Percentiles rank a stretch among this genome's conserved stretches.
Conservation (phyloP, 768 basidiomycete species). For the Amanita subjunquillea region DNA sequence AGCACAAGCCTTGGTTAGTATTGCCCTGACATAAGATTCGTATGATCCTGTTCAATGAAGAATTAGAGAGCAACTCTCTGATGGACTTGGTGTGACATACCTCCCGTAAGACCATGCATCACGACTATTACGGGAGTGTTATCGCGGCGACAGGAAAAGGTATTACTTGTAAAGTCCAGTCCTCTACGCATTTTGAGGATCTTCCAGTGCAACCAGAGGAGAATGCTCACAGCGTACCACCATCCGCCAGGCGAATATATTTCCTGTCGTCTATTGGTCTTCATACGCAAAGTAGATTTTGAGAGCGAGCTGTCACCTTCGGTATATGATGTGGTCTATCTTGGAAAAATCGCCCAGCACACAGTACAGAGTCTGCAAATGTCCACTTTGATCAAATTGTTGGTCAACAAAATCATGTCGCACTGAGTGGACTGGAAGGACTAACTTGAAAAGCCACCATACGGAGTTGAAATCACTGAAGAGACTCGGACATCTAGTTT, state of each 20-base stretch:
- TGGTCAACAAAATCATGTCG: neutral
- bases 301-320: constrained; percentile 25
- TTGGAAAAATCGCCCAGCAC: constrained; percentile 52
- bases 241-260: constrained; percentile 42
- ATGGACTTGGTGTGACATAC: constrained; percentile 13
- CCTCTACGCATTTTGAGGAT: constrained; percentile 27
- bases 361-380: constrained; percentile 53
- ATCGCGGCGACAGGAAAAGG: constrained; percentile 23
- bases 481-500: constrained; percentile 31
- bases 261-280: constrained; percentile 19
- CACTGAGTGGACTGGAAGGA: constrained; percentile 2
- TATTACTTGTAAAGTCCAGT: constrained; percentile 52
- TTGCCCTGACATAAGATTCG: constrained; percentile 81
- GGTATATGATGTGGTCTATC: constrained; percentile 43
- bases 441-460: constrained; percentile 42
- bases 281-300: neutral
- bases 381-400: constrained; percentile 30
- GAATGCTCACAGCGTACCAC: constrained; percentile 49
- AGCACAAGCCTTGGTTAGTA: constrained; percentile 64
- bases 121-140: constrained; percentile 48
- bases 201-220: neutral
- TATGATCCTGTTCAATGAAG: constrained; percentile 53
- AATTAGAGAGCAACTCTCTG: neutral
- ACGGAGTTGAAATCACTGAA: constrained; percentile 31
- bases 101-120: constrained; percentile 46